These are phyloP conservation scores for Plectranthus barbatus DNA, from an alignment of 257 asterid species.

Conservation along the genomic window DNA sequence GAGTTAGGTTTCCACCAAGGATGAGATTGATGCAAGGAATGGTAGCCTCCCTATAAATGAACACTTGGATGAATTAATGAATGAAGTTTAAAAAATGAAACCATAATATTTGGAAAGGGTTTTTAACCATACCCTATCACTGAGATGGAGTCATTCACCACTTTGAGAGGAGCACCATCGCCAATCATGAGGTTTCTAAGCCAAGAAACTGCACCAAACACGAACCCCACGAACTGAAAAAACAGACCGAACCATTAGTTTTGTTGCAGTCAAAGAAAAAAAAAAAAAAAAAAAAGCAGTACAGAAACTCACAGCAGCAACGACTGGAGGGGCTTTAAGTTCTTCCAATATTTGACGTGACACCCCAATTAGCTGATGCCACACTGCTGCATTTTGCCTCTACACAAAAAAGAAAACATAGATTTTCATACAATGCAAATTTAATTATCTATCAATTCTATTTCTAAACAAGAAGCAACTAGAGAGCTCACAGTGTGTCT, in stretches of 20 bases:
- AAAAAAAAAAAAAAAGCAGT: background rate
- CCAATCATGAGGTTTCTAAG: conserved; percentile 64
- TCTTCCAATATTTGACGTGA: conserved; percentile 50
- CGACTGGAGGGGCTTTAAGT: conserved; percentile 64
- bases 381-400: conserved; percentile 10
- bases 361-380: conserved; percentile 21
- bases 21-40: conserved; percentile 83
- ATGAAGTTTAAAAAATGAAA: too few relatives aligned
- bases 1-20: conserved; percentile 83
- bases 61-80: too few relatives aligned
- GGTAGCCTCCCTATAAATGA: conserved; percentile 53
- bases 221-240: conserved; percentile 53
- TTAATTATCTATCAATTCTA: background rate
- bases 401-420: background rate
- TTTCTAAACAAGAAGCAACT: background rate
- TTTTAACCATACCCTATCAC: conserved; percentile 56
- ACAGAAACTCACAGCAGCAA: conserved; percentile 51
- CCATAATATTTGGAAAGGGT: too few relatives aligned
- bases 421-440: background rate
- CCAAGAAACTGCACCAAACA: conserved; percentile 60
- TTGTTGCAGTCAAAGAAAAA: background rate
- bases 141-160: conserved; percentile 44
- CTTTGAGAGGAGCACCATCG: conserved; percentile 62
- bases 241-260: background rate
- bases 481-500: conserved; percentile 21